These are phyloP conservation scores for Gossypium longicalyx DNA, from an alignment of 345 rosid species.

Conservation along the genomic window DNA sequence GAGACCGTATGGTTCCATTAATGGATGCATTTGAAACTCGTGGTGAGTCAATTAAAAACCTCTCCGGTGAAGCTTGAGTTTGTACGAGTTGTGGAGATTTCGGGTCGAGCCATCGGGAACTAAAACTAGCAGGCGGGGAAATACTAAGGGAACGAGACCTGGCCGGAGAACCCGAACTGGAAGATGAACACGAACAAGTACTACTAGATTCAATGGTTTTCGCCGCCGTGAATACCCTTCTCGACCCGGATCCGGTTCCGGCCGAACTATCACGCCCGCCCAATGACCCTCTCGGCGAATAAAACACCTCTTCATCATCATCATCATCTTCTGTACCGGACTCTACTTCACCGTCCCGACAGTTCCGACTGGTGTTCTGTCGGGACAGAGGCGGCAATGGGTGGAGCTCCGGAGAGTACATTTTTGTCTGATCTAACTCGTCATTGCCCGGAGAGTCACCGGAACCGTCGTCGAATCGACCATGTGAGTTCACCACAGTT, in stretches of 20 bases:
- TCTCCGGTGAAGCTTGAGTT: slow-evolving; percentile 17
- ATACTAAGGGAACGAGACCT: slow-evolving; percentile 70
- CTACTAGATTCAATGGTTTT: slow-evolving; percentile 50
- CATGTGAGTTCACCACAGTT: slow-evolving; percentile 49
- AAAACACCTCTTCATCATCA: slow-evolving; percentile 62
- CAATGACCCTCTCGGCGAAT: slow-evolving; percentile 82
- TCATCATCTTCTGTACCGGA: slow-evolving; percentile 46
- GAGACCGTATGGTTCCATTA: slow-evolving; percentile 27
- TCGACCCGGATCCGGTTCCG: slow-evolving; percentile 65
- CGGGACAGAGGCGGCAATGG: slow-evolving; percentile 83
- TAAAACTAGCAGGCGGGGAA: slow-evolving; percentile 69
- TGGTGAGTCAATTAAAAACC: slow-evolving; percentile 22
- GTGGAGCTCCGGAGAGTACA: slow-evolving; percentile 90
- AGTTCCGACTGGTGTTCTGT: slow-evolving; percentile 43
- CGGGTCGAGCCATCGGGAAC: slow-evolving; percentile 48
- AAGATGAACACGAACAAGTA: slow-evolving; percentile 54
- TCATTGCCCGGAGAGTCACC: slow-evolving; percentile 11
- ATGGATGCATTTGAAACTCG: slow-evolving; percentile 7
- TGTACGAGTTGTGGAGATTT: slow-evolving; percentile 39
- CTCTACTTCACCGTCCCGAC: slow-evolving; percentile 35
- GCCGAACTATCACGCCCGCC: slow-evolving; percentile 50
- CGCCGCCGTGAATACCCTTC: slow-evolving; percentile 41
- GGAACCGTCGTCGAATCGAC: slow-evolving; percentile 34
- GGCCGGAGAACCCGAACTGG: slow-evolving; percentile 69
- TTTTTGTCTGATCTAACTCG: slow-evolving; percentile 43